These are phyloP conservation scores for Talinum fruticosum DNA, from an alignment of 148 eudicot species.

Conservation along the genomic window DNA sequence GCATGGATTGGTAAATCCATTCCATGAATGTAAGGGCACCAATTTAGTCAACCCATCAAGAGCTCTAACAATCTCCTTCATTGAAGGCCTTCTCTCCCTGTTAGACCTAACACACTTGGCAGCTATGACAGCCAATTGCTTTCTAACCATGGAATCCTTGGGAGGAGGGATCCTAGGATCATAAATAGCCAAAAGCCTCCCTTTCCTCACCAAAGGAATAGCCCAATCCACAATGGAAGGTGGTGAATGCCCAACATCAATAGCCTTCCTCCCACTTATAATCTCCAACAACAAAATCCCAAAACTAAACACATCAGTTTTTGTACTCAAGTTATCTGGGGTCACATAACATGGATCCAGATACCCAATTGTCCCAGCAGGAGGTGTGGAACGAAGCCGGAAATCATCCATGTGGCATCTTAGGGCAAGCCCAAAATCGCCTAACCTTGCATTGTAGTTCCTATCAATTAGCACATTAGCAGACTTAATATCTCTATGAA, in stretches of 20 bases:
- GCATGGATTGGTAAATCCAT: slow-evolving; percentile 71
- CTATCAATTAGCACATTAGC: slow-evolving; percentile 80
- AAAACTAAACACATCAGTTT: slow-evolving; percentile 87
- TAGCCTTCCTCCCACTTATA: slow-evolving; percentile 87
- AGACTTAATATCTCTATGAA: slow-evolving; percentile 87
- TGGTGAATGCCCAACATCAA: slow-evolving; percentile 77
- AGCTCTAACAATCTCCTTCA: slow-evolving; percentile 65
- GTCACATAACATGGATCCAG: slow-evolving; percentile 87
- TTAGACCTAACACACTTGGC: slow-evolving; percentile 90
- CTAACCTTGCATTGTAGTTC: slow-evolving; percentile 56
- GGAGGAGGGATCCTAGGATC: slow-evolving; percentile 83
- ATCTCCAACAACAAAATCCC: slow-evolving; percentile 89
- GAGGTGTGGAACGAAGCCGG: slow-evolving; percentile 65
- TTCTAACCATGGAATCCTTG: slow-evolving; percentile 61
- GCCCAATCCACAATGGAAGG: slow-evolving; percentile 98
- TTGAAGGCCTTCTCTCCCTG: slow-evolving; percentile 83
- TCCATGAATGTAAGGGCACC: slow-evolving; percentile 75
- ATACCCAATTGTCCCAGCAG: slow-evolving; percentile 93
- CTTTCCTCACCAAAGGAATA: slow-evolving; percentile 77
- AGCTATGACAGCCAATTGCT: slow-evolving; percentile 73
- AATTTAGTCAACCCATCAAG: slow-evolving; percentile 55
- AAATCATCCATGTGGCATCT: slow-evolving; percentile 53
- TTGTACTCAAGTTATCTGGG: slow-evolving; percentile 84
- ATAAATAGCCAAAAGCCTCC: slow-evolving; percentile 47
- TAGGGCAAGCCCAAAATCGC: slow-evolving; percentile 82